phyloP scores from a whole-genome alignment of 305 asterid species.

The Solanum hybrid region DNA sequence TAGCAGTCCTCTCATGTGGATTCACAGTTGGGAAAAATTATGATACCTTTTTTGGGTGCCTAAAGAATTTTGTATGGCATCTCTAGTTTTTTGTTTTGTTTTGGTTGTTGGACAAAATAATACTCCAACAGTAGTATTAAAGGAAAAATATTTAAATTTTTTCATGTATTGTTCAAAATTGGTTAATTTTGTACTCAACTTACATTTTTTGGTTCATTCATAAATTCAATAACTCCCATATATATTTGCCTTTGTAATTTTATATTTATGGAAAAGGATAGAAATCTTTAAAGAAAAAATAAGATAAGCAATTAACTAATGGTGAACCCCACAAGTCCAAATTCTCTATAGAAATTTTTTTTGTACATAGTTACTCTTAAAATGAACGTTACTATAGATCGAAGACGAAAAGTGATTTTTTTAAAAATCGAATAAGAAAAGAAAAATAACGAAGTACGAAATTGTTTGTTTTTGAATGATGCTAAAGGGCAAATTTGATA shows the following conservation, averaged over 20 bases:
- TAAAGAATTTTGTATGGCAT: not conserved
- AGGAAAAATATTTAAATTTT: not conserved
- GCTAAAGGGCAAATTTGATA: not conserved
- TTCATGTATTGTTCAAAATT: not conserved
- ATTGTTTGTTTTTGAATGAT: not conserved
- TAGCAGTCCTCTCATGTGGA: not conserved
- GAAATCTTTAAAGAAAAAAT: not conserved
- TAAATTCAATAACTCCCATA: not conserved
- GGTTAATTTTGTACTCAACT: not conserved
- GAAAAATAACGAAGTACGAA: not conserved
- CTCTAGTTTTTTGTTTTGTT: not conserved
- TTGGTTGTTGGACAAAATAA: not conserved
- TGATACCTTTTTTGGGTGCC: not conserved
- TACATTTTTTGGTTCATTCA: not conserved
- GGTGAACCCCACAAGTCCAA: not conserved
- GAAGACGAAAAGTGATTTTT: not conserved
- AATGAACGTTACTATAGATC: not conserved
- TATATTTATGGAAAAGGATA: not conserved
- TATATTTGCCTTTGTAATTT: not conserved
- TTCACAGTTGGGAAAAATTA: not conserved
- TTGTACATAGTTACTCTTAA: not conserved
- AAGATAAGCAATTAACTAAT: not conserved
- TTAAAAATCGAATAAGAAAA: not conserved
- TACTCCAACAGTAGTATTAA: not conserved
- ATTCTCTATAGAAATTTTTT: not conserved